Evolutionary conservation across 352 stramenopile species (phyloP).

Genomic region (Thraustotheca clavata): DNA sequence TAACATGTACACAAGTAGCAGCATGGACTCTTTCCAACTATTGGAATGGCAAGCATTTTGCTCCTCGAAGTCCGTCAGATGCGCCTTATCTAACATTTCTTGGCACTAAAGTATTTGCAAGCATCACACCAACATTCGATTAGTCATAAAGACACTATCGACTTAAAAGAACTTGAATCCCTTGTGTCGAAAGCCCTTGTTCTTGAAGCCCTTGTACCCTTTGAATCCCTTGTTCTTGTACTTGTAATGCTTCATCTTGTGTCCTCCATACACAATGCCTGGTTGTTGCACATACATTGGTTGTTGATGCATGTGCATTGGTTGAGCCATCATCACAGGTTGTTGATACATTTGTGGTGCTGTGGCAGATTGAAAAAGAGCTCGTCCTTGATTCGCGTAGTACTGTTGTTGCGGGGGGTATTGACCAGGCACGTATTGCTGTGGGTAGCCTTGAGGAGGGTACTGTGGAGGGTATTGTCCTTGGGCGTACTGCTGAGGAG

Average conservation of each 20-base stretch:
- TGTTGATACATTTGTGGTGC: background rate
- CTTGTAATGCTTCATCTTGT: conserved; percentile 6
- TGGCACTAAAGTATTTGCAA: conserved; percentile 66
- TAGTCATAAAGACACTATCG: background rate
- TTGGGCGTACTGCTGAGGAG: conserved; percentile 5
- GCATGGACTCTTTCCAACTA: conserved; percentile 50
- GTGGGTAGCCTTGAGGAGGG: background rate
- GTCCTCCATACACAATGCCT: conserved; percentile 11
- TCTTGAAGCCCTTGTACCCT: conserved; percentile 4
- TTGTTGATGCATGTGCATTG: background rate
- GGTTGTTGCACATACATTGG: conserved; percentile 19
- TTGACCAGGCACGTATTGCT: conserved; percentile 3
- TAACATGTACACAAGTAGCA: conserved; percentile 57
- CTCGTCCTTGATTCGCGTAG: conserved; percentile 16
- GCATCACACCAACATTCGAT: conserved; percentile 28
- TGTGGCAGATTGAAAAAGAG: conserved; percentile 16
- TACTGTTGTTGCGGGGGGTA: conserved; percentile 15
- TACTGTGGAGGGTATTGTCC: background rate
- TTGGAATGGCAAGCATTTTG: conserved; percentile 78
- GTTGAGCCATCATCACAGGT: background rate
- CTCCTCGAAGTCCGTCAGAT: conserved; percentile 26
- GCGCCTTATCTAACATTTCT: conserved; percentile 73
- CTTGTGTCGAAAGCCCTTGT: background rate
- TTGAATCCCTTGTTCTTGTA: conserved; percentile 22
- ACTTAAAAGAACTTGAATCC: conserved; percentile 17